Evolutionary conservation across 2,329 filamentous ascomycete genomes (phyloP).

Genomic region (Emmonsiellopsis sp.): DNA sequence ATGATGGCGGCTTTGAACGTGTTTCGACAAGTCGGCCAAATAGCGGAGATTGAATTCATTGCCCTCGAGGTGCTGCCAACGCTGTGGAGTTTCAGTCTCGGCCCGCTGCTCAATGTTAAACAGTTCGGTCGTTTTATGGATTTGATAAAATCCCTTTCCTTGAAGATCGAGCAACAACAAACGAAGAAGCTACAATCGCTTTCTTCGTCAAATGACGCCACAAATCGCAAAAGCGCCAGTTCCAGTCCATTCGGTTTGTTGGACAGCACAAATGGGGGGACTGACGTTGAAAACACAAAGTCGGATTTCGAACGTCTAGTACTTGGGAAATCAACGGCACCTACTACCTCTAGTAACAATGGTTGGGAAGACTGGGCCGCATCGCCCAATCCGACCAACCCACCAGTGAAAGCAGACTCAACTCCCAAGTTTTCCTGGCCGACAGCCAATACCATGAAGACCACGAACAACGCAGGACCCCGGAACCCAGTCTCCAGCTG

Average conservation of each 20-base stretch:
- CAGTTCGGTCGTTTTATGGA: conserved; percentile 89
- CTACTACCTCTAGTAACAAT: conserved; percentile 25
- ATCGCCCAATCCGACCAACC: conserved; percentile 18
- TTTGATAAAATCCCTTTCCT: conserved; percentile 71
- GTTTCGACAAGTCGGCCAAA: conserved; percentile 69
- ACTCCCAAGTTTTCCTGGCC: conserved; percentile 39
- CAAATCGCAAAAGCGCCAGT: conserved; percentile 28
- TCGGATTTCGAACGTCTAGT: conserved; percentile 85
- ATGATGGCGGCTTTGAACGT: conserved; percentile 90
- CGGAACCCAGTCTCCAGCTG: conserved; percentile 11
- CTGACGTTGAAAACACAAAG: conserved; percentile 46
- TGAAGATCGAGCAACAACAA: conserved; percentile 80
- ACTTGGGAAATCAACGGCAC: conserved; percentile 54
- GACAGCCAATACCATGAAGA: conserved; percentile 16
- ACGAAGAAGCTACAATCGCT: conserved; percentile 81
- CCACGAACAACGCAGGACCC: conserved; percentile 12
- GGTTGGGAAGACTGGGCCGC: conserved; percentile 26
- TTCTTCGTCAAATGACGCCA: conserved; percentile 48
- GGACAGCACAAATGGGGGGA: conserved; percentile 33
- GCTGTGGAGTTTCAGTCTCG: conserved; percentile 84
- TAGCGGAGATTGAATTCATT: conserved; percentile 81
- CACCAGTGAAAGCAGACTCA: conserved; percentile 17
- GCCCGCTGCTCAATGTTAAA: conserved; percentile 74
- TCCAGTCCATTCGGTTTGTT: conserved; percentile 19
- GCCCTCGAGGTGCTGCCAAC: conserved; percentile 85